Percentiles rank a stretch among this genome's conserved stretches.
phyloP scores from a whole-genome alignment of 305 asterid species.

The Rubia balearica region DNA sequence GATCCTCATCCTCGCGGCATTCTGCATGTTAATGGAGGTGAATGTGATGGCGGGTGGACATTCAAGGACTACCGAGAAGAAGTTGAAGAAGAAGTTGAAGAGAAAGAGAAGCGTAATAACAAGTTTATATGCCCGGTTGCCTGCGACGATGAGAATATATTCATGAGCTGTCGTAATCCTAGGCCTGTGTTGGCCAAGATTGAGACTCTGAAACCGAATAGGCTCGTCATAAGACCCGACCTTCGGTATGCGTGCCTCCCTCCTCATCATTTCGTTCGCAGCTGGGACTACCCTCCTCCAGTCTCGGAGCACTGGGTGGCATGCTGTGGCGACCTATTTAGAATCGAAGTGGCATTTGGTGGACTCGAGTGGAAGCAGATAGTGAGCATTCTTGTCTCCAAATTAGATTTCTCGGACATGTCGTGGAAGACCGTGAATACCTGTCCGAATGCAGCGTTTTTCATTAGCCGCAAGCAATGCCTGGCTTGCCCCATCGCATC shows the following conservation, averaged over 20 bases:
- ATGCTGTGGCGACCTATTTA: not conserved
- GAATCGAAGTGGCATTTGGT: not conserved
- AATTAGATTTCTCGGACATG: conserved; percentile 1
- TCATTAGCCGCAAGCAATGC: not conserved
- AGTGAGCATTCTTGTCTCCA: not conserved
- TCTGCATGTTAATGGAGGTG: not conserved
- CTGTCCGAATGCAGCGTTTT: not conserved
- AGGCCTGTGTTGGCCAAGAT: not conserved
- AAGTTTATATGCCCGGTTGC: not conserved
- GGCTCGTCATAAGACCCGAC: not conserved
- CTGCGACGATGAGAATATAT: not conserved
- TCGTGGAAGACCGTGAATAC: not conserved
- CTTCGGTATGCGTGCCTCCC: no score
- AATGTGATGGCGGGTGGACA: not conserved
- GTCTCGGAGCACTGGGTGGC: not conserved
- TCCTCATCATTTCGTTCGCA: no score
- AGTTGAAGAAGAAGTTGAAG: no score
- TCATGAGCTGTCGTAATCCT: not conserved
- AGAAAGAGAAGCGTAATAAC: no score
- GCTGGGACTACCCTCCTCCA: no score
- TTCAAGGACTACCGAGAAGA: not conserved
- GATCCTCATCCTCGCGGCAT: not conserved
- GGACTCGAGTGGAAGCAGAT: not conserved
- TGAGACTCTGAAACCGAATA: not conserved
- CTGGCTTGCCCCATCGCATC: not conserved